Evolutionary conservation across 805 yeast species (phyloP).

Genomic region (Phaffomyces thermotolerans): DNA sequence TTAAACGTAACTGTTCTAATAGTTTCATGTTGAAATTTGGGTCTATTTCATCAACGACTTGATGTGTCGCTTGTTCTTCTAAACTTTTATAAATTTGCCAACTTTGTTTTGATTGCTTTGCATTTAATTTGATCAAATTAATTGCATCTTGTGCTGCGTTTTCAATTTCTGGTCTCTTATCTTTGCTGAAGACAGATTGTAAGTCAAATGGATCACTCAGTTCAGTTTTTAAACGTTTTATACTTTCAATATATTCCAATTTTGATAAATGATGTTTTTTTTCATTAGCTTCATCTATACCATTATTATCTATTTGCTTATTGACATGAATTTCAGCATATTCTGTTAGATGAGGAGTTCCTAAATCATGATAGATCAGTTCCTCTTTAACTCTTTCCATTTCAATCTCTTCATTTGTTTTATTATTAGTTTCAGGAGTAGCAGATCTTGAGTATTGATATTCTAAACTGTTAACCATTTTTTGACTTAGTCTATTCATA

Average conservation of each 20-base stretch:
- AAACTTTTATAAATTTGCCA: conserved; percentile 29
- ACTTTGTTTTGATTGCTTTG: conserved; percentile 45
- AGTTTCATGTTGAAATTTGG: conserved; percentile 28
- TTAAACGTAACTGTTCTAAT: conserved; percentile 46
- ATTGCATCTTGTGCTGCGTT: conserved; percentile 40
- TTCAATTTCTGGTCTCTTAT: conserved; percentile 29
- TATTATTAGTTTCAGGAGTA: conserved; percentile 24
- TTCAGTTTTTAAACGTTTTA: conserved; percentile 15
- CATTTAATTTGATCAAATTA: conserved; percentile 42
- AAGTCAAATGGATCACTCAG: conserved; percentile 21
- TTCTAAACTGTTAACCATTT: conserved; percentile 59
- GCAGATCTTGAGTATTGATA: conserved; percentile 33
- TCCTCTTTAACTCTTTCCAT: conserved; percentile 35
- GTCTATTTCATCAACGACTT: conserved; percentile 25
- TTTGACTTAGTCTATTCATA: conserved; percentile 80
- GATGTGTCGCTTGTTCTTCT: conserved; percentile 20
- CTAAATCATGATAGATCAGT: conserved; percentile 44
- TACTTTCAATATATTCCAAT: conserved; percentile 18
- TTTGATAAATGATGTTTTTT: conserved; percentile 14
- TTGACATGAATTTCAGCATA: conserved; percentile 39
- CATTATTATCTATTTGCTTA: conserved; percentile 10
- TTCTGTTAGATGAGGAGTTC: conserved; percentile 38
- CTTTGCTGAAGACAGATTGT: conserved; percentile 20
- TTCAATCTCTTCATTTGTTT: conserved; percentile 31
- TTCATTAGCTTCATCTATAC: conserved; percentile 5